Base-by-base conservation (phyloP, 176 grass and related monocot genomes). In the Secale cereale region DNA sequence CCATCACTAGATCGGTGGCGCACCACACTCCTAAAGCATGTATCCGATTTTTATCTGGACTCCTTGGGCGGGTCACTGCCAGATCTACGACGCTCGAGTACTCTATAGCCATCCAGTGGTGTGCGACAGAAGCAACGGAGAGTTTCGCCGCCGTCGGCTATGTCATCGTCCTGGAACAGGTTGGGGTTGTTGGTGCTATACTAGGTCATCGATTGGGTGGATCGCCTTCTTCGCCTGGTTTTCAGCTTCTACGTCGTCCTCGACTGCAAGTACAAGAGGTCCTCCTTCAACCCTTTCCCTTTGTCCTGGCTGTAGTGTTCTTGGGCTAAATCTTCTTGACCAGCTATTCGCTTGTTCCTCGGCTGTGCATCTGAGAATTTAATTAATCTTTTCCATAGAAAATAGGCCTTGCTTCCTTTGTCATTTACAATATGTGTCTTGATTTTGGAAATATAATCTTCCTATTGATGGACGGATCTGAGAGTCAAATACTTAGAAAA, bases 211-310 rank as follows among this genome's bases (percentile, higher is more conserved):
- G 10, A 11, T 10, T 6, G 91, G 95, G 30, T 93, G 95, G 95
- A 86, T 98, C 85, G 93, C 95, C 82, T 98, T 98, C 92, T 84
- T 83, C 69, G 81, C 91, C 17, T 90, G 93, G 93, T 98, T 91
- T 76, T 98, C 88, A 98, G 93, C 85, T 98, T 98, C 91, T 98
- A 98, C 72, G 95, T 90, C 62, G 10, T 95, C 72, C 95, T 95
- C 91, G 95, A 98, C 84, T 93, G 85, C 85, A 91, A 22, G 56
- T 78, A 91, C 63, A 98, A 95, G 83, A 98, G 95, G 95, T 95
- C 68, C 5, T 20, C 9, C 2, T 27, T 36, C 29, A 11, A 6
- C 10, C 12, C 31, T 13, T 28, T 26, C 20, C 11, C 29, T 15
- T 40, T 27, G 4, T 50, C 6, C 11, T 45, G 43, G 43, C 43